Evolutionary conservation across 169 alveolate genomes (phyloP).

Genomic region (Miamiensis avidus): DNA sequence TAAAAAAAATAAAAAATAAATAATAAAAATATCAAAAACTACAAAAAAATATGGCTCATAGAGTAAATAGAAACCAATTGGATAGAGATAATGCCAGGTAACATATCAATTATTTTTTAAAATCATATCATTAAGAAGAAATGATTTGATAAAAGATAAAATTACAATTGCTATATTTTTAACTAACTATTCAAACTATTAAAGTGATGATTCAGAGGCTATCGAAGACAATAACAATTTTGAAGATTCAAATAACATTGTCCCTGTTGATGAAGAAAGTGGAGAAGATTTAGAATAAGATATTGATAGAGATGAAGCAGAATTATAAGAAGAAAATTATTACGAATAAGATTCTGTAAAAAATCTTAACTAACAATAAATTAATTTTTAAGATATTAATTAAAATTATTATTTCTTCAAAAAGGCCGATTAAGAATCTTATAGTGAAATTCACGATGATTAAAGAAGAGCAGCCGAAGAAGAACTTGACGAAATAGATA

Average conservation of each 20-base stretch:
- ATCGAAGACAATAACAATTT: constrained; percentile 23
- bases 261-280: constrained; percentile 53
- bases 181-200: no score
- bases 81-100: not conserved
- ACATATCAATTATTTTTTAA: not conserved
- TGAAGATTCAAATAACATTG: constrained; percentile 45
- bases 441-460: constrained; percentile 62
- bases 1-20: no score
- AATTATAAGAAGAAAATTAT: constrained; percentile 70
- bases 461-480: constrained; percentile 72
- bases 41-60: not conserved
- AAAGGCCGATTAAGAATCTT: constrained; percentile 67
- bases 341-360: constrained; percentile 73
- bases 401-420: not conserved
- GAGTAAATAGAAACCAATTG: not conserved
- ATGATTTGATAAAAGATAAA: no score
- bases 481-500: constrained; percentile 57
- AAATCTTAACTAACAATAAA: no score
- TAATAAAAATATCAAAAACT: no score
- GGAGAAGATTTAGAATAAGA: constrained; percentile 56
- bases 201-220: constrained; percentile 2
- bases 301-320: constrained; percentile 73
- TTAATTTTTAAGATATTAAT: not conserved
- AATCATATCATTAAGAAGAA: no score
- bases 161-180: no score